A percentile compares a stretch with the other conserved stretches of the same genome.
Evolutionary conservation across 2,329 filamentous ascomycete genomes (phyloP).

Genomic region (Grosmannia huntii): DNA sequence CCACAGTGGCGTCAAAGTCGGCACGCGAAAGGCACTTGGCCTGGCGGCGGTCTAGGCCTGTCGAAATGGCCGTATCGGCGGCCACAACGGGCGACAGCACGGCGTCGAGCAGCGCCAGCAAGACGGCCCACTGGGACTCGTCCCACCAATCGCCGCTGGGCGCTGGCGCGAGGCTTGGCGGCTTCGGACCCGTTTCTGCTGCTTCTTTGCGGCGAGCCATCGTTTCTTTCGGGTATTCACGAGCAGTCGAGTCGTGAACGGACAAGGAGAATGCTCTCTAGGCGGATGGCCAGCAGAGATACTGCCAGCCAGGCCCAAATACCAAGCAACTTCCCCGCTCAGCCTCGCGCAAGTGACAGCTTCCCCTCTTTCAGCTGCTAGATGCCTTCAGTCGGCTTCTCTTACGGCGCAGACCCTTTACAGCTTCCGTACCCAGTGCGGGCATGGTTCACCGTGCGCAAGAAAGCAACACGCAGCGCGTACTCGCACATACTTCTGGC

Average conservation of each 20-base stretch:
- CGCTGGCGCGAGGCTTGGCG: constrained; percentile 1
- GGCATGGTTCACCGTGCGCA: too few species aligned
- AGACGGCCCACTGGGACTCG: constrained; percentile 38
- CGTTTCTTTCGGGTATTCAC: not conserved
- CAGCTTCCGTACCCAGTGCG: too few species aligned
- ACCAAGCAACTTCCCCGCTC: not conserved
- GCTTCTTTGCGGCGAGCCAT: not conserved
- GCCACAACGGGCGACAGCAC: constrained; percentile 45
- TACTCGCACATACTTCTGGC: too few species aligned
- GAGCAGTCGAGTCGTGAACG: not conserved
- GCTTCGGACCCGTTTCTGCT: not conserved
- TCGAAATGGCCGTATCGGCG: constrained; percentile 11
- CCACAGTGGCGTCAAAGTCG: constrained; percentile 35
- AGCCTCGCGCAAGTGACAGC: not conserved
- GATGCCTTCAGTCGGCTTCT: not conserved
- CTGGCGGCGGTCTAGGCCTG: constrained; percentile 21
- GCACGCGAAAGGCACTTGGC: constrained; percentile 34
- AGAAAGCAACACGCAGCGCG: too few species aligned
- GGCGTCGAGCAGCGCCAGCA: constrained; percentile 43
- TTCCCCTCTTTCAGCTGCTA: not conserved
- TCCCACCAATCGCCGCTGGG: constrained; percentile 25
- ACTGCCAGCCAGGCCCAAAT: not conserved
- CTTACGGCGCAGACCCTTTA: too few species aligned
- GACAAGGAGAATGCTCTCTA: not conserved
- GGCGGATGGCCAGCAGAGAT: not conserved